Base-by-base conservation (phyloP, 2,329 filamentous ascomycete species). In the Tolypocladium pustulatum region DNA sequence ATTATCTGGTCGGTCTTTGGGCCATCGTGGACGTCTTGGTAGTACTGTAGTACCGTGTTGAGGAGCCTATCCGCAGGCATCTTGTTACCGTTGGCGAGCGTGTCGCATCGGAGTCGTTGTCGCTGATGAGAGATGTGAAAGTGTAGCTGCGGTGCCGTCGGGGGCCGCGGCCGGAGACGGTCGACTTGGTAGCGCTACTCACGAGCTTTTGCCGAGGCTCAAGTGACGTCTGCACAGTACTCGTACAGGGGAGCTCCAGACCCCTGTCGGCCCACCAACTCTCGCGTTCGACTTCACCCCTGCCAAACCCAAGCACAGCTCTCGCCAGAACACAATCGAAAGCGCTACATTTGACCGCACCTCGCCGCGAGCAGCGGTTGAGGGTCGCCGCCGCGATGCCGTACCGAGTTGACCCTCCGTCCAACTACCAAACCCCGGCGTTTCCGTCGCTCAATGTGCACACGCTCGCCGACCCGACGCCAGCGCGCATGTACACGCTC, bases 391-490 rank as follows among this genome's bases (percentile, higher is more conserved):
- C 30, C 17, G 30, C 55, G 17, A 58, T 64, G 63, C 17, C 58
- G 13, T 49, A 41, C 49, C 59, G 53, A 10, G 57, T 57, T 40
- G 32, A 57, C n/a, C 76, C 78, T 43, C 81, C 81, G 20, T 56
- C 67, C 15, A 64, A 63, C 69, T 94, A 96, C 75, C 71, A 73
- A 32, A 82, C 83, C 27, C 91, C 91, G 25, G 71, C 77, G 5
- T 97, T 95, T 69, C 91, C 91, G 1, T 90, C 89, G 41, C 85
- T 97, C 61, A 91, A 91, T 75, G 88, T 90, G 82, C 85, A 88
- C 38, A 71, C 68, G 30, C 77, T 86, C 15, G 72, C 76, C 63
- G 73, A 77, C 60, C 63, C 68, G 54, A 73, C 69, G 40, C 40
- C 72, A 60, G 75, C 81, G 52, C 74, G 72, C 61, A 63, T 61